A percentile compares a stretch with the other conserved stretches of the same genome.
Conservation (phyloP, 2,329 filamentous ascomycete species). For the Claviceps africana region DNA sequence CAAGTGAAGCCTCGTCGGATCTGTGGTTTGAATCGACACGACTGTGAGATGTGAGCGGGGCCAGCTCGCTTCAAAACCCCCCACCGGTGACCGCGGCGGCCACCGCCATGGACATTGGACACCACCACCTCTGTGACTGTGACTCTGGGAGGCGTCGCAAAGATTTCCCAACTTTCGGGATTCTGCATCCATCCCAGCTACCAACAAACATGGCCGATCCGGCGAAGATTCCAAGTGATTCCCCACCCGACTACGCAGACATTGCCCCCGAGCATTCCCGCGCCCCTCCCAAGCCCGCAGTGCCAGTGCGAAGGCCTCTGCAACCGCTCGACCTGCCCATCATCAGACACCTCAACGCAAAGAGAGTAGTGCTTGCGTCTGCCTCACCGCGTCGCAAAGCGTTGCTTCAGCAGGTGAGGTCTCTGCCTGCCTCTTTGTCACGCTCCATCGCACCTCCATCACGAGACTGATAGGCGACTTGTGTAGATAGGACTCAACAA, state of each 20-base stretch:
- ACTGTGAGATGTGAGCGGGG: background rate
- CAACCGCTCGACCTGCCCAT: conserved; percentile 68
- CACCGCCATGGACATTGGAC: too few relatives aligned
- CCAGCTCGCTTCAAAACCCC: background rate
- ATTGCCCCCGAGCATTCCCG: conserved; percentile 23
- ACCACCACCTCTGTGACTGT: too few relatives aligned
- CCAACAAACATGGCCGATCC: background rate
- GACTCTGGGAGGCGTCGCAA: background rate
- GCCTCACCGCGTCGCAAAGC: conserved; percentile 73
- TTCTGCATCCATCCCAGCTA: conserved; percentile 2
- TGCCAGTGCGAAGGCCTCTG: conserved; percentile 34
- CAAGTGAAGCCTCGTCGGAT: too few relatives aligned
- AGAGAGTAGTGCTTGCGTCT: conserved; percentile 79
- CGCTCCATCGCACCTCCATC: background rate
- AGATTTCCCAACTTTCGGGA: background rate
- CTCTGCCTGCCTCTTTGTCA: background rate
- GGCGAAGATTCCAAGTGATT: background rate
- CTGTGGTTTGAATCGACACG: too few relatives aligned
- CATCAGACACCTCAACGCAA: conserved; percentile 59
- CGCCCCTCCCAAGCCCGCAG: conserved; percentile 13
- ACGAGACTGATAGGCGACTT: conserved; percentile 8
- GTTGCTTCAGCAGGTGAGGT: conserved; percentile 55
- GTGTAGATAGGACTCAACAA: conserved; percentile 61
- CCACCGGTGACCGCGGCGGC: background rate
- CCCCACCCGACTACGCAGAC: conserved; percentile 31